These are phyloP conservation scores for Quercus aquifolioides DNA, from an alignment of 306 rosid species.

Conservation along the genomic window DNA sequence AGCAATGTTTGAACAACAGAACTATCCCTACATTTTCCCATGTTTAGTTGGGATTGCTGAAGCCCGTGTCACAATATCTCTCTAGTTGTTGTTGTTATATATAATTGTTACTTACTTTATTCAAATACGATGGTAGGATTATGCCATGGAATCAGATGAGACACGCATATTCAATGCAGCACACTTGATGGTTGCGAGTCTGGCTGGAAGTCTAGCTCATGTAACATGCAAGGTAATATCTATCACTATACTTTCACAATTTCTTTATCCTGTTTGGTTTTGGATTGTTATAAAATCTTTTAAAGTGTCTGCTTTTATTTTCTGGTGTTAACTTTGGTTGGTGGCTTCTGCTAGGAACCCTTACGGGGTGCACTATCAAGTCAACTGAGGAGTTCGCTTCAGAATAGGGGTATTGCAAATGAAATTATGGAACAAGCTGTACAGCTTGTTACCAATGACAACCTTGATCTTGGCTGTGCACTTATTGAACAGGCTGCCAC, in stretches of 20 bases:
- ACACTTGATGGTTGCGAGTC: conserved; percentile 98
- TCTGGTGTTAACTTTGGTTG: conserved; percentile 6
- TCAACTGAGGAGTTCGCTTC: conserved; percentile 78
- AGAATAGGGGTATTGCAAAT: conserved; percentile 57
- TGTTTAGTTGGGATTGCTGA: background rate
- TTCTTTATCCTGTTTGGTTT: conserved; percentile 7
- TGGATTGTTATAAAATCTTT: background rate
- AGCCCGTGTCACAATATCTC: background rate
- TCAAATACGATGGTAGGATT: conserved; percentile 56
- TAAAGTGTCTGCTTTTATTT: background rate
- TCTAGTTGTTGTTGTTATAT: conserved; percentile 6
- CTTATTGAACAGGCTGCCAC: conserved; percentile 96
- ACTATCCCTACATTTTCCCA: background rate
- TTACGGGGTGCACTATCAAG: conserved; percentile 74
- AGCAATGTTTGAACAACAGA: background rate
- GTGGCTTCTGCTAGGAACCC: conserved; percentile 67
- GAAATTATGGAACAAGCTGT: conserved; percentile 90
- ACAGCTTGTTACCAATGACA: conserved; percentile 93
- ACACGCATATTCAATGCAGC: conserved; percentile 90
- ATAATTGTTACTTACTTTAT: conserved; percentile 1
- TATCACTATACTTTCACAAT: conserved; percentile 4
- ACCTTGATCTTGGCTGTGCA: conserved; percentile 99
- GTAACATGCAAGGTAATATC: conserved; percentile 90
- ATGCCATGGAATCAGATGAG: conserved; percentile 98
- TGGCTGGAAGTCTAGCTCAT: conserved; percentile 97